Evolutionary conservation across 306 rosid species (phyloP), one percentile per base, ranked within the genome.

Genomic region (Vigna reflexopilosa): DNA sequence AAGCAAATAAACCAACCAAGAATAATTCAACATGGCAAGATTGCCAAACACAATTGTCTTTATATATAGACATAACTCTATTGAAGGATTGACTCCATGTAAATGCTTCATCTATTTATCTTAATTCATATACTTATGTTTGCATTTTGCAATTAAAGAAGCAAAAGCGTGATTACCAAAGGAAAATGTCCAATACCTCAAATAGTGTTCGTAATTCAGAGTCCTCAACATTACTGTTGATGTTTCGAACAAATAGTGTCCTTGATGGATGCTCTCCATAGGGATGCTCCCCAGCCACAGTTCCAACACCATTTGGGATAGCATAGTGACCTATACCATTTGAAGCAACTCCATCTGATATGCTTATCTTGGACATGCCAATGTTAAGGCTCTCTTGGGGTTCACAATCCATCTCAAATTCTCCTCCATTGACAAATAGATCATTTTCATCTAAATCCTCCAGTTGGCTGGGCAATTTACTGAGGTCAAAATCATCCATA

Each of bases 181-280:
- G 40, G 20, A 7, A 15, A 73, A 67, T 38, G 71, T 54, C 62
- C 38, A 66, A 70, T 84, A 93, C 98, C 98, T 93, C 98, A 87
- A 93, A 93, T 24, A 93, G 91, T 65, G 90, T 51, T 79, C 84
- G 84, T 78, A 93, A 70, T 78, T 93, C 98, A 66, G 93, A 80
- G 69, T 93, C 98, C 81, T 93, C 98, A 0, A 93, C 93, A 48
- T 93, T 93, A 66, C 97, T 93, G 67, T 93, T 93, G 84, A 93
- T 93, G 83, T 93, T 93, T 58, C 98, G 90, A 68, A 93, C 98
- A 80, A 93, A 91, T 77, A 93, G 75, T 68, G 98, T 93, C 86
- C 98, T 93, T 58, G 98, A 93, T 40, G 98, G 97, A 87, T 93
- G 98, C 87, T 93, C 98, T 65, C 98, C 98, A 40, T 88, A 93